Conservation (phyloP, 2,329 filamentous ascomycete genomes). For the Incumbomyces delicatus region DNA sequence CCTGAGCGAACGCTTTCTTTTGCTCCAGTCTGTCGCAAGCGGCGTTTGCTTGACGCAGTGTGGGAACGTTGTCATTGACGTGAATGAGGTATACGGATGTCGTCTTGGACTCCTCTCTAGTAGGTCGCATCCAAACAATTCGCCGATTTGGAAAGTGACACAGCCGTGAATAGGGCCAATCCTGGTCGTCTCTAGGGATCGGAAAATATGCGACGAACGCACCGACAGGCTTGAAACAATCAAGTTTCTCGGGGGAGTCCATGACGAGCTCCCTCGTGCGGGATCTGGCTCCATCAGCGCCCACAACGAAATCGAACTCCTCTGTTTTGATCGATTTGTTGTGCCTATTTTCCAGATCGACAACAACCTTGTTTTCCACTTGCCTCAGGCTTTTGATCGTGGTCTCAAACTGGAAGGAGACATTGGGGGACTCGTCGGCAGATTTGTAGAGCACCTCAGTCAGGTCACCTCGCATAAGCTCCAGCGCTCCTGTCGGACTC, state of each 20-base stretch:
- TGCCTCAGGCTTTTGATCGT: conserved; percentile 12
- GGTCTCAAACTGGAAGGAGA: conserved; percentile 16
- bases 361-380: conserved; percentile 12
- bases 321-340: conserved; percentile 11
- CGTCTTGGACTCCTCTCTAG: conserved; percentile 9
- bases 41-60: conserved; percentile 12
- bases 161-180: conserved; percentile 13
- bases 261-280: conserved; percentile 13
- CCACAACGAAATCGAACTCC: conserved; percentile 17
- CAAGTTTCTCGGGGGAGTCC: conserved; percentile 9
- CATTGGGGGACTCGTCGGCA: conserved; percentile 11
- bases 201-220: conserved; percentile 17
- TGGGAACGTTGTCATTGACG: conserved; percentile 9
- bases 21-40: conserved; percentile 14
- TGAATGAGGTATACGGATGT: conserved; percentile 15
- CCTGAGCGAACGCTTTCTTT: conserved; percentile 14
- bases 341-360: conserved; percentile 13
- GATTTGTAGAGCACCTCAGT: conserved; percentile 15
- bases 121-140: conserved; percentile 10
- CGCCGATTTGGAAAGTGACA: conserved; percentile 14
- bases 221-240: conserved; percentile 12
- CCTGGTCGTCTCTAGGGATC: conserved; percentile 12
- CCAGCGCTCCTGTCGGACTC: conserved; percentile 13
- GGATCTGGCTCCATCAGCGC: conserved; percentile 15
- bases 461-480: conserved; percentile 19